Evolutionary conservation across 257 asterid species (phyloP).

Genomic region (Fraxinus quadrangulata): DNA sequence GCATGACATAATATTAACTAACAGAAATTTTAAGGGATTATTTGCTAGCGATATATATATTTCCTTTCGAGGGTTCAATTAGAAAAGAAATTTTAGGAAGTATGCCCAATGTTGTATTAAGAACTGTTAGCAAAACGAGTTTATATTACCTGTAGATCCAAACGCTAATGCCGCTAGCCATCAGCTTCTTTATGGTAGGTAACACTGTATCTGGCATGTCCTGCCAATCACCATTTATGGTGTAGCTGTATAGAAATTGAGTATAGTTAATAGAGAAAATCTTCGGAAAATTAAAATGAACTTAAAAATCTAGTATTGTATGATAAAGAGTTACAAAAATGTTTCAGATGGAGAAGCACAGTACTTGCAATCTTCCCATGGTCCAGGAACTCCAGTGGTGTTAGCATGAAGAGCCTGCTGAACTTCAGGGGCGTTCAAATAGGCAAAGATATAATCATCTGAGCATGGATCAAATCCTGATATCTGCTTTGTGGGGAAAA

Average conservation of each 20-base stretch:
- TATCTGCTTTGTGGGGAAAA: slow-evolving; percentile 14
- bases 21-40: not conserved
- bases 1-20: not conserved
- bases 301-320: not conserved
- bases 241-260: slow-evolving; percentile 11
- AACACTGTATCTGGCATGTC: slow-evolving; percentile 36
- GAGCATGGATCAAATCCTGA: slow-evolving; percentile 57
- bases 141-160: slow-evolving; percentile 38
- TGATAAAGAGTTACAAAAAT: not conserved
- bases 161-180: slow-evolving; percentile 37
- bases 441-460: slow-evolving; percentile 28
- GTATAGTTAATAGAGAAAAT: not conserved
- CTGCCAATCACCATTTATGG: slow-evolving; percentile 7
- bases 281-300: not conserved
- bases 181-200: slow-evolving; percentile 34
- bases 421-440: slow-evolving; percentile 42
- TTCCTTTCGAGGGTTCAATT: not conserved
- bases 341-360: slow-evolving; percentile 1
- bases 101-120: not conserved
- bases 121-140: not conserved
- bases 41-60: not conserved
- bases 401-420: slow-evolving; percentile 52
- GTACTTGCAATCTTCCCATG: slow-evolving; percentile 46
- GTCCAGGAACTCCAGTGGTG: slow-evolving; percentile 34
- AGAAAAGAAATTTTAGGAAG: not conserved